phyloP scores from a whole-genome alignment of 2,329 filamentous ascomycete genomes.

The Phyllosticta citrichinensis region DNA sequence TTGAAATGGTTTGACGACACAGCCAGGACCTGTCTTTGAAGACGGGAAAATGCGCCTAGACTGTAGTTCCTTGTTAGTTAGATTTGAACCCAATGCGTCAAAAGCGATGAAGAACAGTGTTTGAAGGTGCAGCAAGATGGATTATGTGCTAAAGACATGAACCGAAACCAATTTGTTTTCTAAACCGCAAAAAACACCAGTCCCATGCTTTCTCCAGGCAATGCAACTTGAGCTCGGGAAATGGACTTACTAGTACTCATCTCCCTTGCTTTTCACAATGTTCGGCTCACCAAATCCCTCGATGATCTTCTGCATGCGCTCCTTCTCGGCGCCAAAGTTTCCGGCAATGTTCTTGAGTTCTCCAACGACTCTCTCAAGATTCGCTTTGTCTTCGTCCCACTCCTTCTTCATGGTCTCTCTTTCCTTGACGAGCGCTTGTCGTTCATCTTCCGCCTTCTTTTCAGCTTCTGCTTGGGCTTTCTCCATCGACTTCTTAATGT shows the following conservation, averaged over 20 bases:
- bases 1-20: slow-evolving; percentile 43
- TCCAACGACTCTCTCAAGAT: slow-evolving; percentile 13
- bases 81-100: not conserved
- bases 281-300: slow-evolving; percentile 32
- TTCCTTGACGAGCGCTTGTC: slow-evolving; percentile 23
- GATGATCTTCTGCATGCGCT: slow-evolving; percentile 32
- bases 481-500: slow-evolving; percentile 37
- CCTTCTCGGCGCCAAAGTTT: slow-evolving; percentile 32
- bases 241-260: slow-evolving; percentile 35
- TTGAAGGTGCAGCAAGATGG: not conserved
- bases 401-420: slow-evolving; percentile 22
- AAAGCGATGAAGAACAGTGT: not conserved
- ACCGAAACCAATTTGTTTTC: not conserved
- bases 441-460: slow-evolving; percentile 25
- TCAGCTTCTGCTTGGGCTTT: slow-evolving; percentile 27
- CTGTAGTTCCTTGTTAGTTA: slow-evolving; percentile 19
- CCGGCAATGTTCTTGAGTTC: slow-evolving; percentile 23
- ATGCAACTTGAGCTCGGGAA: slow-evolving; percentile 4
- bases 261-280: slow-evolving; percentile 34
- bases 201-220: not conserved
- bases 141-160: not conserved
- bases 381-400: slow-evolving; percentile 19
- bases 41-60: slow-evolving; percentile 42
- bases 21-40: slow-evolving; percentile 42
- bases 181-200: not conserved